phyloP scores from a whole-genome alignment of 495 filamentous ascomycete species.

The Friedmanniomyces simplex region DNA sequence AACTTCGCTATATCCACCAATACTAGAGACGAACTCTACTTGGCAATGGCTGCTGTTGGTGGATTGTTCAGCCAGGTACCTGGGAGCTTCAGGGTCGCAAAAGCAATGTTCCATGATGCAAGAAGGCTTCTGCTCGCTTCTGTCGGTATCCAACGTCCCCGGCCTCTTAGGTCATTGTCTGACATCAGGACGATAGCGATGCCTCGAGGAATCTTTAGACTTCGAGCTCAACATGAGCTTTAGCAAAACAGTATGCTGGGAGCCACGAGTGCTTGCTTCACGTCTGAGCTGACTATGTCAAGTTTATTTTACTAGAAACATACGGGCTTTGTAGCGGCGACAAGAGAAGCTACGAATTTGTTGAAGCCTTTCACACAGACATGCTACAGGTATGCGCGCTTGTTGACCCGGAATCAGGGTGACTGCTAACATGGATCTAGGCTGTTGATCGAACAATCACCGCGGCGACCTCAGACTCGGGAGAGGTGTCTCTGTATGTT shows the following conservation, averaged over 20 bases:
- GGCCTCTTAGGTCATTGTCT: too few species aligned
- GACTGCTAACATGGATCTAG: too few species aligned
- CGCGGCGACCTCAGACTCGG: too few species aligned
- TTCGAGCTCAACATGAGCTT: not conserved
- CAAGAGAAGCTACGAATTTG: constrained; percentile 8
- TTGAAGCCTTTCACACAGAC: constrained; percentile 4
- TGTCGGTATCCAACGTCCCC: not conserved
- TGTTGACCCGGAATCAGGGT: too few species aligned
- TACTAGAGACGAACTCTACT: not conserved
- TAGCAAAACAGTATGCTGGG: not conserved
- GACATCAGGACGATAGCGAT: too few species aligned
- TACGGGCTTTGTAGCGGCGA: constrained; percentile 6
- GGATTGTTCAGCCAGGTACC: not conserved
- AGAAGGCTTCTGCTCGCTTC: not conserved
- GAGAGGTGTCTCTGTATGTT: too few species aligned
- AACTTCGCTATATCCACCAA: too few species aligned
- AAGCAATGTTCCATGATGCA: constrained; percentile 8
- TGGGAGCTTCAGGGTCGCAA: not conserved
- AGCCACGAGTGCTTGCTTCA: too few species aligned
- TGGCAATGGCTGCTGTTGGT: constrained; percentile 5
- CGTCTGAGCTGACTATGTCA: not conserved
- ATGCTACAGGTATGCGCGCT: not conserved
- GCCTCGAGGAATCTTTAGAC: too few species aligned
- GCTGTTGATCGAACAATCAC: too few species aligned
- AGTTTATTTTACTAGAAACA: constrained; percentile 7